A percentile compares a stretch with the other conserved stretches of the same genome.
phyloP scores from a whole-genome alignment of 1,284 basidiomycete species.

The Malassezia pachydermatis region DNA sequence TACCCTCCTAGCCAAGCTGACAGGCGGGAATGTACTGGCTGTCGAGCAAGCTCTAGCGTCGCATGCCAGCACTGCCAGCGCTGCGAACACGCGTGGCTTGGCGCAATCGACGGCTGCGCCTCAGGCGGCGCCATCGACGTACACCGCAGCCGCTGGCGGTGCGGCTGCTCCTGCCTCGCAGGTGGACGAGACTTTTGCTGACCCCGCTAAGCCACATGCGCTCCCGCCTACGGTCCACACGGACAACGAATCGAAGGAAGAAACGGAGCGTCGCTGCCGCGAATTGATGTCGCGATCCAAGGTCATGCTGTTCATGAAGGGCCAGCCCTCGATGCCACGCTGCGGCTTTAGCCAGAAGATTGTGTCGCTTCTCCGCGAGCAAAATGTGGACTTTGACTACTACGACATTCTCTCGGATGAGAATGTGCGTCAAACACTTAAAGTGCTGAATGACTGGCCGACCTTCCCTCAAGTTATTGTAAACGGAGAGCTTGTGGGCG shows the following conservation, averaged over 20 bases:
- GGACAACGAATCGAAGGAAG: constrained; percentile 56
- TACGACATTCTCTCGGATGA: constrained; percentile 69
- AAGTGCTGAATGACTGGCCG: constrained; percentile 72
- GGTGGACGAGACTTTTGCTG: background rate
- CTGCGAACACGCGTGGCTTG: constrained; percentile 31
- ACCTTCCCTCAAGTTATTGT: constrained; percentile 63
- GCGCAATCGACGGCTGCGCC: constrained; percentile 33
- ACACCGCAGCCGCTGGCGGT: constrained; percentile 22
- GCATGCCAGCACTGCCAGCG: constrained; percentile 50
- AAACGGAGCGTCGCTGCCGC: constrained; percentile 59
- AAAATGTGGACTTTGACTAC: constrained; percentile 59
- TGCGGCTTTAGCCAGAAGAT: constrained; percentile 69
- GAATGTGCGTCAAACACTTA: constrained; percentile 64
- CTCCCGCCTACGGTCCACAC: constrained; percentile 24
- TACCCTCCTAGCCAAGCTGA: constrained; percentile 67
- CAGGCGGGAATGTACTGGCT: constrained; percentile 67
- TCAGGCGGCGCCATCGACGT: constrained; percentile 26
- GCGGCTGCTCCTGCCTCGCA: constrained; percentile 6
- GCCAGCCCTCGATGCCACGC: constrained; percentile 62
- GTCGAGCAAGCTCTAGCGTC: constrained; percentile 59
- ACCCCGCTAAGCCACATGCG: constrained; percentile 14
- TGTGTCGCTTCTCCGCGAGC: constrained; percentile 57
- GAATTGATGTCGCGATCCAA: constrained; percentile 58
- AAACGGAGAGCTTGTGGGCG: constrained; percentile 65
- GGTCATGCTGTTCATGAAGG: constrained; percentile 95